phyloP scores from a whole-genome alignment of 352 stramenopile species.

The Phytopythium chamaehyphon region DNA sequence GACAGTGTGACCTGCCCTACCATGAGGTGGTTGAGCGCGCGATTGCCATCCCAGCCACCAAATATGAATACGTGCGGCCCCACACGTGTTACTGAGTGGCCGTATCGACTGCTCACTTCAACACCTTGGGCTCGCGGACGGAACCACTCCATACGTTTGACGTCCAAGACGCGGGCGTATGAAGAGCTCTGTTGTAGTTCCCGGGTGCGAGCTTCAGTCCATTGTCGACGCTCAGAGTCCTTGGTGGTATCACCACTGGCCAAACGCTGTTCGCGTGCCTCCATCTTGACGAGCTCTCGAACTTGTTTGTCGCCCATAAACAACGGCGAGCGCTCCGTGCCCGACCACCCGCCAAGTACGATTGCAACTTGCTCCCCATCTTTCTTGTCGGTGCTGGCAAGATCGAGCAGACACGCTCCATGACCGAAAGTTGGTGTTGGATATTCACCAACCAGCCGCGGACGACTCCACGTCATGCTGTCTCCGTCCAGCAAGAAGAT shows the following conservation, averaged over 20 bases:
- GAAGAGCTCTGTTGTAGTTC: slow-evolving; percentile 39
- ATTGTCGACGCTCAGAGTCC: slow-evolving; percentile 21
- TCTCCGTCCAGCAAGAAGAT: slow-evolving; percentile 62
- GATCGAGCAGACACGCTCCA: slow-evolving; percentile 10
- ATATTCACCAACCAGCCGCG: slow-evolving; percentile 66
- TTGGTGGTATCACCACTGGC: slow-evolving; percentile 21
- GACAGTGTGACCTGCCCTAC: slow-evolving; percentile 44
- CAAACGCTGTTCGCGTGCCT: slow-evolving; percentile 54
- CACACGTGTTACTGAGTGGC: slow-evolving; percentile 59
- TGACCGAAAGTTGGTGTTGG: slow-evolving; percentile 64
- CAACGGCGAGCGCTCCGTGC: slow-evolving; percentile 66
- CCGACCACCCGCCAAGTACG: slow-evolving; percentile 69
- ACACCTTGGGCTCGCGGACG: slow-evolving; percentile 32
- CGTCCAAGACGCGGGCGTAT: slow-evolving; percentile 56
- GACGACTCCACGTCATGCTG: slow-evolving; percentile 54
- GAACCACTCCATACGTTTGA: slow-evolving; percentile 65
- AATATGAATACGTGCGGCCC: slow-evolving; percentile 73
- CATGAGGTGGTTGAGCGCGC: slow-evolving; percentile 71
- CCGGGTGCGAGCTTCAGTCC: slow-evolving; percentile 24
- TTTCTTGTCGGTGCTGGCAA: slow-evolving; percentile 8
- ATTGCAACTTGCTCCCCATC: slow-evolving; percentile 51
- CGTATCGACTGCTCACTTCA: slow-evolving; percentile 60
- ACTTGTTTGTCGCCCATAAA: slow-evolving; percentile 78
- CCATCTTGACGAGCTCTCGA: slow-evolving; percentile 45
- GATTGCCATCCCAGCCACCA: slow-evolving; percentile 79